These are phyloP conservation scores for Melastoma candidum DNA, from an alignment of 441 rosid species.

Conservation along the genomic window DNA sequence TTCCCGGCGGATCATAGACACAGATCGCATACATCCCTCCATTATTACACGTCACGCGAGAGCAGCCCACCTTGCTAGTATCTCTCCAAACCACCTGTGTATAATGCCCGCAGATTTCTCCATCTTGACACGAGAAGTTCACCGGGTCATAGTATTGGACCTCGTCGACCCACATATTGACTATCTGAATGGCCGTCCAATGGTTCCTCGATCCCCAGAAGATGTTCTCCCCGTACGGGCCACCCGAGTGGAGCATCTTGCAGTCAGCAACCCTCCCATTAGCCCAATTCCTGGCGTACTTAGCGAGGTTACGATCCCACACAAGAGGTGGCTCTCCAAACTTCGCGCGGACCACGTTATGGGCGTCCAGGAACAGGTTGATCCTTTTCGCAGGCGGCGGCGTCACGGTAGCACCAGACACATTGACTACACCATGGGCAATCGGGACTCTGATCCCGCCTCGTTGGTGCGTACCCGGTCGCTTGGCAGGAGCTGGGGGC, in stretches of 20 bases:
- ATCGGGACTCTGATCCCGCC: background rate
- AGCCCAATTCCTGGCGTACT: slow-evolving; percentile 33
- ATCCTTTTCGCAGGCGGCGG: background rate
- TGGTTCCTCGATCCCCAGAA: slow-evolving; percentile 29
- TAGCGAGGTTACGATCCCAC: slow-evolving; percentile 39
- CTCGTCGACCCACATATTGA: slow-evolving; percentile 35
- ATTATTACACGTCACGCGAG: slow-evolving; percentile 18
- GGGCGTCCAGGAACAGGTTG: slow-evolving; percentile 22
- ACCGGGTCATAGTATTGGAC: slow-evolving; percentile 12
- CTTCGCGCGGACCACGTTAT: slow-evolving; percentile 28
- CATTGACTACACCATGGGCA: background rate
- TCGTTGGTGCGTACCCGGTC: no score
- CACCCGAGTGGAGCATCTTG: slow-evolving; percentile 30
- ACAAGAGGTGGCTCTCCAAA: slow-evolving; percentile 21
- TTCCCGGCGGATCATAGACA: slow-evolving; percentile 47
- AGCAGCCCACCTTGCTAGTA: slow-evolving; percentile 34
- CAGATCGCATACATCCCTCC: slow-evolving; percentile 32
- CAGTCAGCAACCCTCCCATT: slow-evolving; percentile 24
- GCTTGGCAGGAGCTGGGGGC: no score
- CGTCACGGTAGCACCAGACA: background rate
- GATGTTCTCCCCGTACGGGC: slow-evolving; percentile 42
- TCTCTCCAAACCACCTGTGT: slow-evolving; percentile 48
- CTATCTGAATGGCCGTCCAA: slow-evolving; percentile 39
- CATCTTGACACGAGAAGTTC: slow-evolving; percentile 22
- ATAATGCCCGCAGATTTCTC: slow-evolving; percentile 42